Conservation (phyloP, 1,284 basidiomycete genomes). For the Exobasidium cylindrosporum region DNA sequence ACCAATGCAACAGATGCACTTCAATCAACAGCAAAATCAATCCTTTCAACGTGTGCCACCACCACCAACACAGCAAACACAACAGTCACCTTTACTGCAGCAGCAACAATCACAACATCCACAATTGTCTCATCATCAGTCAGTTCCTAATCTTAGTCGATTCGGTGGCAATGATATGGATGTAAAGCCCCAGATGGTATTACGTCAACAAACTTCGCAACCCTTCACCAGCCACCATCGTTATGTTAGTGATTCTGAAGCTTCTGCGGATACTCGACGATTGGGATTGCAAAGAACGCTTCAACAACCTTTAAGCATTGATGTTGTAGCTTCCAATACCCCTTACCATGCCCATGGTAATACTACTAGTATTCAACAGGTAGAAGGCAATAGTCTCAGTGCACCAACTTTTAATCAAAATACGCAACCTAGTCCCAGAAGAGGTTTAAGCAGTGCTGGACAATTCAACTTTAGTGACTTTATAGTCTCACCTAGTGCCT, state of each 20-base stretch:
- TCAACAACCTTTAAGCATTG: background rate
- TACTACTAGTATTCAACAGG: no score
- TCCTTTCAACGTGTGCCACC: background rate
- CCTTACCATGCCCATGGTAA: no score
- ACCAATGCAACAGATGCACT: background rate
- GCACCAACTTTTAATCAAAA: no score
- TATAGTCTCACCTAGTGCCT: slow-evolving; percentile 8
- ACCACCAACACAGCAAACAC: background rate
- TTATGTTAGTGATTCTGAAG: no score
- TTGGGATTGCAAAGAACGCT: background rate
- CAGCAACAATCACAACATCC: slow-evolving; percentile 12
- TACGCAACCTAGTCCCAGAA: slow-evolving; percentile 1
- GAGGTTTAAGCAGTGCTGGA: background rate
- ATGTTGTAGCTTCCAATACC: background rate
- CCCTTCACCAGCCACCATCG: no score
- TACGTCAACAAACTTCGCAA: no score
- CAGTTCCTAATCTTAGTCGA: no score
- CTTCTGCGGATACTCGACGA: background rate
- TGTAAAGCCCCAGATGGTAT: no score
- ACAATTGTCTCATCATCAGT: background rate
- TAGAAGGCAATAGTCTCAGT: no score
- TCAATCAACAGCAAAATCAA: background rate
- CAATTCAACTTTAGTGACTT: slow-evolving; percentile 10
- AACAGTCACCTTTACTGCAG: background rate
- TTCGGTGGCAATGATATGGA: no score